phyloP scores from a whole-genome alignment of 768 basidiomycete genomes.

The Lactarius pseudohatsudake region DNA sequence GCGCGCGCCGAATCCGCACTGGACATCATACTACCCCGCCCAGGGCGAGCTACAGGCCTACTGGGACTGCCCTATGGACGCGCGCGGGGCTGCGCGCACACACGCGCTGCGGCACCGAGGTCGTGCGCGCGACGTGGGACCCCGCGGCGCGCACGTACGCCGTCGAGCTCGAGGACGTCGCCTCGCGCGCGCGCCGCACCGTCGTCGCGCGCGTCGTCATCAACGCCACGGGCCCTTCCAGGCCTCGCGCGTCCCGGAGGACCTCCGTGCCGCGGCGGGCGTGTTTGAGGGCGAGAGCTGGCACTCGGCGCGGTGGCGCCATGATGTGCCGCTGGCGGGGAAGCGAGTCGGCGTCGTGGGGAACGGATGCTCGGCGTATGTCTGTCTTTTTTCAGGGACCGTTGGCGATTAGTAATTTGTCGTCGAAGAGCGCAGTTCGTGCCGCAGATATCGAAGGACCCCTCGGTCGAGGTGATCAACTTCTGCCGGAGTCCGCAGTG shows the following conservation, averaged over 20 bases:
- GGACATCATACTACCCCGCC: conserved; percentile 30
- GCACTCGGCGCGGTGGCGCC: conserved; percentile 58
- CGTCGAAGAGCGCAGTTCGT: conserved; percentile 55
- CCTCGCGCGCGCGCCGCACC: conserved; percentile 4
- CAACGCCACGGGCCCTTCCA: conserved; percentile 34
- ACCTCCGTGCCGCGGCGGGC: conserved; percentile 30
- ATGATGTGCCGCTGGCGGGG: conserved; percentile 50
- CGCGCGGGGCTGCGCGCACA: conserved; percentile 30
- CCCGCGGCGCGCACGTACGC: conserved; percentile 30
- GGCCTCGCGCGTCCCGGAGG: conserved; percentile 32
- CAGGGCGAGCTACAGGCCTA: conserved; percentile 37
- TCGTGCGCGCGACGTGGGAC: conserved; percentile 37
- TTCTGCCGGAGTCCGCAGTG: conserved; percentile 59
- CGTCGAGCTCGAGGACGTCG: conserved; percentile 31
- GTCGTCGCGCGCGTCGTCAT: conserved; percentile 34
- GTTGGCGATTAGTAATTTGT: neutral
- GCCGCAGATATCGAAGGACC: conserved; percentile 51
- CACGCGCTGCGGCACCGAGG: conserved; percentile 34
- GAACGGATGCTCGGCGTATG: conserved; percentile 58
- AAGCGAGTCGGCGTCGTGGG: conserved; percentile 62
- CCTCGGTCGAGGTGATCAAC: conserved; percentile 52
- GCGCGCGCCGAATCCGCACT: conserved; percentile 33
- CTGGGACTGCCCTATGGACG: conserved; percentile 29
- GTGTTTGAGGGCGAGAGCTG: conserved; percentile 50
- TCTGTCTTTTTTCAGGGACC: conserved; percentile 19